Evolutionary conservation across 805 yeast species (phyloP), one percentile per base, ranked within the genome.

Genomic region (Ogataea chonburiensis): DNA sequence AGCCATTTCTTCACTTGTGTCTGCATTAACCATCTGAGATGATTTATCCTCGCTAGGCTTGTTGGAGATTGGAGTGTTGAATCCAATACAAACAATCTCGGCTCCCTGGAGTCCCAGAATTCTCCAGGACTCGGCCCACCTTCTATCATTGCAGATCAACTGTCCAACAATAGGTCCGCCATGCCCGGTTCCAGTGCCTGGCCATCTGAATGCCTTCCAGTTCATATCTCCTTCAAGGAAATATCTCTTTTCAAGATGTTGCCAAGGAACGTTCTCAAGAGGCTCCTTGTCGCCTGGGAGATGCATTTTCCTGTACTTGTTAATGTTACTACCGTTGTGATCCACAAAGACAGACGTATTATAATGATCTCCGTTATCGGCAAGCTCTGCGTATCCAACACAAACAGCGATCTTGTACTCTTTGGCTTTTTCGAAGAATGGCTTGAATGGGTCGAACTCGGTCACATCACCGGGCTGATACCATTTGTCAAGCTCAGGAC

Each of bases 121-220:
- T 46, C 66, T 53, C 67, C 68, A 63, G 9, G 66, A 58, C 37
- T 63, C 68, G 6, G 66, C 60, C 68, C 68, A 63, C 45, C 67
- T 55, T 47, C 68, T 54, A 42, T 63, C 68, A 33, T 63, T 63
- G 47, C 68, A 63, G 21, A 63, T 63, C 38, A 63, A 43, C 53
- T 60, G 61, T 20, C 68, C 67, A 17, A 58, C 43, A 19, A 60
- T 61, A 14, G 61, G 58, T 31, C 62, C 66, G 12, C 47, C 47
- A 12, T 40, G 25, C 5, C 47, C 47, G 8, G 61, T 55, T 52
- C 63, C 58, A 6, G 60, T 59, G n/a, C 62, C 63, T 17, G 61
- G 44, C 18, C 64, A 45, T 34, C 58, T 49, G 37, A 59, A 55
- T 18, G 67, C 68, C 23, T 53, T 47, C 55, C 62, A 64, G n/a